Evolutionary conservation across 1,284 basidiomycete species (phyloP).

Genomic region (Phellopilus nigrolimitatus): DNA sequence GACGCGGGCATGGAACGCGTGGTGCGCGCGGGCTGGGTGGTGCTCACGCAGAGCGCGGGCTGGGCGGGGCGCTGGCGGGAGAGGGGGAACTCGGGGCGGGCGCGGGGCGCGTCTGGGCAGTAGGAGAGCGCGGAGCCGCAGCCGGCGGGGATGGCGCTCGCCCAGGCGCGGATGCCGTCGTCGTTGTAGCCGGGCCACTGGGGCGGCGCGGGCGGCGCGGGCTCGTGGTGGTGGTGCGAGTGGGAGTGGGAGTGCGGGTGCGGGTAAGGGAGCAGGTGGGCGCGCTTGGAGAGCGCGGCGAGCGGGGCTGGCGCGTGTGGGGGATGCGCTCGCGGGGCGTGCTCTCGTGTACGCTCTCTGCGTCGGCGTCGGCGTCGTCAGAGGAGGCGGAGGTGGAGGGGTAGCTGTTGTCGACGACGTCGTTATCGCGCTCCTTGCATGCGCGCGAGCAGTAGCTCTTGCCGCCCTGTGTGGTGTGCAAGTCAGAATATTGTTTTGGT

Average conservation of each 20-base stretch:
- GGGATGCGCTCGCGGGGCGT: background rate
- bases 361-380: background rate
- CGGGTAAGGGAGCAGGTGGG: background rate
- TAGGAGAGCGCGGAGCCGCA: slow-evolving; percentile 25
- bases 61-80: slow-evolving; percentile 36
- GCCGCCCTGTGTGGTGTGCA: slow-evolving; percentile 35
- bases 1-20: too few species aligned
- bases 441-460: slow-evolving; percentile 50
- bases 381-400: slow-evolving; percentile 11
- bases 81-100: slow-evolving; percentile 39
- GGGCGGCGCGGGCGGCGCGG: slow-evolving; percentile 1
- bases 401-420: slow-evolving; percentile 1
- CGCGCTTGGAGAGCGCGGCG: background rate
- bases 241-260: slow-evolving; percentile 8
- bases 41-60: slow-evolving; percentile 44
- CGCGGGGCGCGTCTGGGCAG: slow-evolving; percentile 25
- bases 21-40: slow-evolving; percentile 25
- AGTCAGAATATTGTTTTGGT: slow-evolving; percentile 19
- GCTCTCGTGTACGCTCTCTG: background rate
- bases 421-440: slow-evolving; percentile 31
- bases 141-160: slow-evolving; percentile 21
- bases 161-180: slow-evolving; percentile 34
- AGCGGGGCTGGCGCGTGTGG: background rate
- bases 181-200: slow-evolving; percentile 25
- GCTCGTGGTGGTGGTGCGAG: slow-evolving; percentile 3